Base-by-base conservation (phyloP, 352 stramenopile genomes). In the Elongisporangium prolatum region DNA sequence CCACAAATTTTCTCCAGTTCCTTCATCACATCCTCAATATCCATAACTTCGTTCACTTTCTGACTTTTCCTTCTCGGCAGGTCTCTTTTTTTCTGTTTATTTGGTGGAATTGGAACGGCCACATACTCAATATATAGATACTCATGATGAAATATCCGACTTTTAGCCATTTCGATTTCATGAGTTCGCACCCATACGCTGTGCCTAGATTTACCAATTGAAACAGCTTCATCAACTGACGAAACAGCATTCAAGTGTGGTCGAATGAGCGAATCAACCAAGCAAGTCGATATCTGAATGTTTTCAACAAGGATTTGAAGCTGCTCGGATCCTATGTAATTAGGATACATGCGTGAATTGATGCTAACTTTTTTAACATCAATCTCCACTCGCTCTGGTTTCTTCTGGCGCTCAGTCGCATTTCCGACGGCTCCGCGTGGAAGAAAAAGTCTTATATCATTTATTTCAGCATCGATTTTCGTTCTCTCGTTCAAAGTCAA, bases 321-420 rank as follows among this genome's bases (percentile, higher is more conserved):
- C 37, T 92, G 80, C 50, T 92, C 82, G 6, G 83, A 57, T 0
- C 58, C 67, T 14, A 40, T 34, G 24, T 86, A 57, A 9, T 72
- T 65, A 0, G 77, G 67, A 28, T 77, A 85, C 1, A 59, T 50
- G 10, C 77, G 69, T 13, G 83, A 93, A 2, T 52, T 59, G 8
- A 86, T 69, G 22, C 56, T 34, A n/a, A 90, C 54, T 11, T 73
- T 53, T 9, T 62, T 58, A 38, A 91, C 51, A 20, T 77, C 63
- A 3, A 93, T 56, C 24, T 89, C 70, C 17, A 91, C 48, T 25
- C 74, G 68, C 65, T 91, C 81, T 0, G 71, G 75, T n/a, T 75
- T 72, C 37, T 67, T 62, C 47, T 80, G 60, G 18, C 72, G 59
- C 24, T 69, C 60, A n/a, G 61, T 64, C 1, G 71, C 17, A 22